Evolutionary conservation across 352 stramenopile species (phyloP).

Genomic region (Pythium sp.): DNA sequence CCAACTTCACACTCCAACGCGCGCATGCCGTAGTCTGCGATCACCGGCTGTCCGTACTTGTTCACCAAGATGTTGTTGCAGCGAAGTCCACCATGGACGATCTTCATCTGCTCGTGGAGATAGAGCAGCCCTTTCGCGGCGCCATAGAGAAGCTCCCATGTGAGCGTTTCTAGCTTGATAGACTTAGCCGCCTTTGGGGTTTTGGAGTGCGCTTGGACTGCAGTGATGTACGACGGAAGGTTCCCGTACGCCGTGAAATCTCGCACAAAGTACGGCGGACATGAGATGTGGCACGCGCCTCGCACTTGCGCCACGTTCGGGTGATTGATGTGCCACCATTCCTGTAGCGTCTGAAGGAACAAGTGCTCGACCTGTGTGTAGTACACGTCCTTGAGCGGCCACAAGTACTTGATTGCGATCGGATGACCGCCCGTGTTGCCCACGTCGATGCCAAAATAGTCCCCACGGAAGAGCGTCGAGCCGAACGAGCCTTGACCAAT

Average conservation of each 20-base stretch:
- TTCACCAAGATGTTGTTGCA: constrained; percentile 74
- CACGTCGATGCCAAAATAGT: constrained; percentile 48
- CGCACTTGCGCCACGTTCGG: constrained; percentile 59
- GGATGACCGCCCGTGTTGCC: constrained; percentile 21
- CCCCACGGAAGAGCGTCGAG: constrained; percentile 49
- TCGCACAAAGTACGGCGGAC: constrained; percentile 49
- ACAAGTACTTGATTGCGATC: constrained; percentile 53
- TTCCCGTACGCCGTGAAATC: constrained; percentile 62
- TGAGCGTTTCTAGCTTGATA: constrained; percentile 38
- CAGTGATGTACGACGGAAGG: constrained; percentile 45
- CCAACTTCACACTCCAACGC: constrained; percentile 31
- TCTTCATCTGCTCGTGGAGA: constrained; percentile 51
- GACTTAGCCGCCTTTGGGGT: constrained; percentile 23
- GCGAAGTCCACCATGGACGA: constrained; percentile 56
- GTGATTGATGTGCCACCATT: constrained; percentile 53
- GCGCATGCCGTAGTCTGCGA: constrained; percentile 60
- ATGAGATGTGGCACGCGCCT: constrained; percentile 49
- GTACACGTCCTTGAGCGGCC: constrained; percentile 36
- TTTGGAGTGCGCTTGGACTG: constrained; percentile 37
- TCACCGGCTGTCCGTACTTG: constrained; percentile 56
- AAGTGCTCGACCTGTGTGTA: constrained; percentile 55
- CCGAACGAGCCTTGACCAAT: constrained; percentile 46
- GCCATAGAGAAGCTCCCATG: constrained; percentile 57
- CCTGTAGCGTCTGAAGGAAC: constrained; percentile 40
- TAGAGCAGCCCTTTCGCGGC: constrained; percentile 58